Evolutionary conservation across 139 green algal species (phyloP).

Genomic region (Chlorella vulgaris): DNA sequence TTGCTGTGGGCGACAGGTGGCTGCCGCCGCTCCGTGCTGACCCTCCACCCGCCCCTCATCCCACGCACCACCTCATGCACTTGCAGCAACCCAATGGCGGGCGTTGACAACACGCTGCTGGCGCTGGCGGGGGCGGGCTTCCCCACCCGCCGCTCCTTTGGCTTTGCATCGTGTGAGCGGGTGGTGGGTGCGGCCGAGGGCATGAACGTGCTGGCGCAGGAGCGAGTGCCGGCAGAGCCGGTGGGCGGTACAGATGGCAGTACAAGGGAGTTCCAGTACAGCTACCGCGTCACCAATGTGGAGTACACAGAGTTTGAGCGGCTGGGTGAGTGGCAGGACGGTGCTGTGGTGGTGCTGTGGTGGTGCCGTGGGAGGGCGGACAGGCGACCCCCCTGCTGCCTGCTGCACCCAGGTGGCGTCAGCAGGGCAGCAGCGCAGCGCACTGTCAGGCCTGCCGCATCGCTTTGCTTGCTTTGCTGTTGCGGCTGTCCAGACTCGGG

Average conservation of each 20-base stretch:
- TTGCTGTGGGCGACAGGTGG: too few species aligned
- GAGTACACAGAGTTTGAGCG: conserved; percentile 99
- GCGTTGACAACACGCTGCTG: conserved; percentile 93
- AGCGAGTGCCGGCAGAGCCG: neutral
- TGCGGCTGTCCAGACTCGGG: too few species aligned
- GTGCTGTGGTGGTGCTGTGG: too few species aligned
- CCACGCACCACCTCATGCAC: neutral
- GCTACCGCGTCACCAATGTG: conserved; percentile 92
- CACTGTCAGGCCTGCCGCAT: too few species aligned
- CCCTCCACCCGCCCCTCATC: neutral
- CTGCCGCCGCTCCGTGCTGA: neutral
- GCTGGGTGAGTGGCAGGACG: conserved; percentile 72
- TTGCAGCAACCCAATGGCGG: conserved; percentile 95
- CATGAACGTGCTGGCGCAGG: conserved; percentile 93
- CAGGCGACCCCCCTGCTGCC: too few species aligned
- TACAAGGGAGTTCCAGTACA: neutral
- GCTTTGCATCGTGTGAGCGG: conserved; percentile 95
- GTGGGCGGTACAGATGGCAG: neutral
- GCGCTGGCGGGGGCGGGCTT: conserved; percentile 85
- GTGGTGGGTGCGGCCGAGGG: conserved; percentile 92
- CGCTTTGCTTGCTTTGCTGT: too few species aligned
- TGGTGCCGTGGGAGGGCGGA: too few species aligned
- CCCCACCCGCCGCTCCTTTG: conserved; percentile 76
- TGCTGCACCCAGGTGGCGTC: too few species aligned
- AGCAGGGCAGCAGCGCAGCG: too few species aligned